Percentiles rank a stretch among this genome's conserved stretches.
Evolutionary conservation across 176 grass and related monocot species (phyloP).

Genomic region (Phoenix dactylifera): DNA sequence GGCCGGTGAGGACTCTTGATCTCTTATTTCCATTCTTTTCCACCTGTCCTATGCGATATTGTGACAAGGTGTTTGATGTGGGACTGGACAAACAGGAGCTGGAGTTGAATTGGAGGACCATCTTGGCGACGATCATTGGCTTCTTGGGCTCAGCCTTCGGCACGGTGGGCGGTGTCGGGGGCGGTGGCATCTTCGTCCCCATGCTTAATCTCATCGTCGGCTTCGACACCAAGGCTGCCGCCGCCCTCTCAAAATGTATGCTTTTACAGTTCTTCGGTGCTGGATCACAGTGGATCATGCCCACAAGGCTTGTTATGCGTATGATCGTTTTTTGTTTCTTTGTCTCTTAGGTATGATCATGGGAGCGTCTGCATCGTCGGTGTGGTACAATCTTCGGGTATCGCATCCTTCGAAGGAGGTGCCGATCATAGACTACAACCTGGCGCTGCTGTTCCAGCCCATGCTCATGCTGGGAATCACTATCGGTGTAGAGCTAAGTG

Average conservation of each 20-base stretch:
- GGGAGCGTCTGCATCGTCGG: slow-evolving; percentile 81
- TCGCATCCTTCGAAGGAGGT: slow-evolving; percentile 80
- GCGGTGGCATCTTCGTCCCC: slow-evolving; percentile 93
- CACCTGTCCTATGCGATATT: no score
- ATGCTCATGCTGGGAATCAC: slow-evolving; percentile 99
- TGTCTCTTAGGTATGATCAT: slow-evolving; percentile 82
- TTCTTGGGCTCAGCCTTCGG: slow-evolving; percentile 93
- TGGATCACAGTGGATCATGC: no score
- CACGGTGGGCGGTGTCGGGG: slow-evolving; percentile 91
- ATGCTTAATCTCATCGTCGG: slow-evolving; percentile 91
- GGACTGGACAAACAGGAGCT: slow-evolving; percentile 44
- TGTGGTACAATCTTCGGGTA: slow-evolving; percentile 98
- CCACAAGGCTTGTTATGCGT: background rate
- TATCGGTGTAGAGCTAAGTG: slow-evolving; percentile 87
- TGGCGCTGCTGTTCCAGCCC: slow-evolving; percentile 90
- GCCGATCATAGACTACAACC: slow-evolving; percentile 85
- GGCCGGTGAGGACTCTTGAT: slow-evolving; percentile 52
- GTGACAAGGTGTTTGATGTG: background rate
- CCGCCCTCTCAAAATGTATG: slow-evolving; percentile 97
- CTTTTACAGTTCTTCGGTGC: no score
- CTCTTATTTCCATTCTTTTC: background rate
- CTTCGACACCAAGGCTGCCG: slow-evolving; percentile 94
- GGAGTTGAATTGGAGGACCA: slow-evolving; percentile 60
- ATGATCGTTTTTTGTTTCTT: background rate
- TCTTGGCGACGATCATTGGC: slow-evolving; percentile 58